Evolutionary conservation across 148 eudicot genomes (phyloP), one percentile per base, ranked within the genome.

Genomic region (Euryodendron excelsum): DNA sequence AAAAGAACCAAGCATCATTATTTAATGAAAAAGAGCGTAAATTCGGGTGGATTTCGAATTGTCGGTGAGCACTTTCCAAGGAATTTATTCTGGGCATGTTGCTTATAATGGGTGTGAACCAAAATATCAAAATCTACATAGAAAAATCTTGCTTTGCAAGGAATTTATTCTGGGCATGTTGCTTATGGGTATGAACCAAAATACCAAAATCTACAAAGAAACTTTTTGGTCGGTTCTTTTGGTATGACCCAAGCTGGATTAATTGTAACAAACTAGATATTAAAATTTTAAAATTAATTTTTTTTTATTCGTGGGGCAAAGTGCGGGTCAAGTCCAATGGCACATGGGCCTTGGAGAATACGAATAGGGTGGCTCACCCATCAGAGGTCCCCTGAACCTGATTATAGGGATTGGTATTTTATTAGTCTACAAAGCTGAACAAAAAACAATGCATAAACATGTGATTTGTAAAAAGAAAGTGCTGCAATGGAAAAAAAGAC

Each of bases 281-380:
- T n/a, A n/a, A n/a, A n/a, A n/a, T n/a, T n/a, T n/a, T n/a, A n/a
- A n/a, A n/a, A n/a, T n/a, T n/a, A n/a, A n/a, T n/a, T n/a, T n/a
- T n/a, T n/a, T n/a, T n/a, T n/a, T n/a, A n/a, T 13, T 13, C 11
- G 52, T 44, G 17, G 56, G 55, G 50, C 71, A 73, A 73, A 20
- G 47, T 9, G 31, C 55, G 33, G 50, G 53, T 47, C 55, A 36
- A 45, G 71, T 76, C 79, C 64, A 76, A 47, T 13, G 44, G 72
- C 37, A 48, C 70, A 60, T 45, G 44, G 18, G 17, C 13, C 3
- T 33, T 36, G 69, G 63, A 14, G 5, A 23, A n/a, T 62, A 45
- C 15, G 5, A 31, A n/a, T 13, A 1, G 44, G 66, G n/a, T 41
- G 70, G 70, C 70, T 62, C 11, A 13, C 21, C 70, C 70, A 20